Evolutionary conservation across 1,139 yeast species (phyloP), one percentile per base, ranked within the genome.

Genomic region (Trichomonascaceae sp.): DNA sequence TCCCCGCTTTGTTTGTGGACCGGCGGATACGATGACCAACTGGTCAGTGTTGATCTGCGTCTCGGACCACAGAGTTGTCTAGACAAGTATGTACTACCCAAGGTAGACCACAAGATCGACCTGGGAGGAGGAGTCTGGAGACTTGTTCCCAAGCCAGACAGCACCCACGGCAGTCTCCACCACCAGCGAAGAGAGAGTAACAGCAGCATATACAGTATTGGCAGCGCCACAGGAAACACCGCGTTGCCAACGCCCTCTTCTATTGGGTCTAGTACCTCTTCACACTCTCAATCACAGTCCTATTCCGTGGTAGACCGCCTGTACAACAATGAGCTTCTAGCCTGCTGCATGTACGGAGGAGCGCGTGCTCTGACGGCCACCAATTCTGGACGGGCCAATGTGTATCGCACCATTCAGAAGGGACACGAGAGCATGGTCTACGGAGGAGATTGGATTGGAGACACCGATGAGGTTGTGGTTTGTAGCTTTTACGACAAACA

Each of bases 81-180:
- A 32, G 40, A 43, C 28, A 56, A 67, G 6, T 56, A 60, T 13
- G 71, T 75, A 1, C 53, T 67, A 1, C 87, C 87, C 5, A 49
- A 54, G 33, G 59, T 60, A 1, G 43, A 52, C 4, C 52, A 61
- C 16, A 59, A 60, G 32, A 58, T 64, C 27, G 70, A 77, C 34
- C 60, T 87, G 2, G 89, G 87, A 1, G 97, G 97, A 5, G 98
- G 98, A 1, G 97, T 87, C 2, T 89, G 98, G 98, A 62, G 94
- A 44, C 64, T 89, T 37, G 59, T 75, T 2, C 94, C 94, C 2
- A 62, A 69, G 26, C 76, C 78, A 0, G 37, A 42, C 1, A 43
- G 44, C 2, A 48, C 51, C 9, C 69, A 66, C 35, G n/a, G n/a
- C n/a, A n/a, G n/a, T n/a, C n/a, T n/a, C n/a, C n/a, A n/a, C n/a